Evolutionary conservation across 331 rosid genomes (phyloP).

Genomic region (Spiraea crenata): DNA sequence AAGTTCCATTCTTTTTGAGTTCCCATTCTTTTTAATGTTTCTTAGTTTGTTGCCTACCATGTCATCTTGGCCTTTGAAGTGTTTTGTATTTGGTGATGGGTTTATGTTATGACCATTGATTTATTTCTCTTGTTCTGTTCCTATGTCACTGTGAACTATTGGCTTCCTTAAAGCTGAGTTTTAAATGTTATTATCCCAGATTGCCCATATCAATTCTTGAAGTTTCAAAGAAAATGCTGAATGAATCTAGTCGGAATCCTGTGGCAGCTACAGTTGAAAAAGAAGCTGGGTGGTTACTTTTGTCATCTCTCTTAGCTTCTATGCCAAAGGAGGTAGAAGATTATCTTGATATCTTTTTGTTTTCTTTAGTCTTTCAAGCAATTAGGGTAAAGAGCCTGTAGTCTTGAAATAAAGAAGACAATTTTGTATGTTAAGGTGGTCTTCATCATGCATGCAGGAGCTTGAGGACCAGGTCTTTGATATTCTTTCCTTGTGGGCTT

Average conservation of each 20-base stretch:
- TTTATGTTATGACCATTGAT: neutral
- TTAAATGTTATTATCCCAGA: conserved; percentile 40
- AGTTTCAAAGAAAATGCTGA: conserved; percentile 84
- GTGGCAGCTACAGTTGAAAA: conserved; percentile 71
- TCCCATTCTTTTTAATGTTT: neutral
- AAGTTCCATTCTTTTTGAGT: neutral
- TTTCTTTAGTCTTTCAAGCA: neutral
- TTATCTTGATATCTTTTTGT: conserved; percentile 9
- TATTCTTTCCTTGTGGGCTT: conserved; percentile 91
- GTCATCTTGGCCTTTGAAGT: neutral
- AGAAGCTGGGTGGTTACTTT: conserved; percentile 97
- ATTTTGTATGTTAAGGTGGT: conserved; percentile 22
- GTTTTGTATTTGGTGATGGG: neutral
- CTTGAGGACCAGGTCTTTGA: conserved; percentile 91
- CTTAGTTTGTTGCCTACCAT: neutral
- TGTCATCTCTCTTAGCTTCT: conserved; percentile 84
- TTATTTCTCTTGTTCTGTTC: neutral
- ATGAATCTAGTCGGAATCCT: conserved; percentile 70
- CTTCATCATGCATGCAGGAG: conserved; percentile 58
- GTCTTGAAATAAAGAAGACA: neutral
- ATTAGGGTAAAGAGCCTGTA: neutral
- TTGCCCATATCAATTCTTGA: conserved; percentile 82
- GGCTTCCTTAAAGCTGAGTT: conserved; percentile 7
- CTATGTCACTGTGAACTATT: neutral
- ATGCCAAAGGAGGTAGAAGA: conserved; percentile 79